Conservation (phyloP, 148 eudicot species). For the Polygonum aviculare region DNA sequence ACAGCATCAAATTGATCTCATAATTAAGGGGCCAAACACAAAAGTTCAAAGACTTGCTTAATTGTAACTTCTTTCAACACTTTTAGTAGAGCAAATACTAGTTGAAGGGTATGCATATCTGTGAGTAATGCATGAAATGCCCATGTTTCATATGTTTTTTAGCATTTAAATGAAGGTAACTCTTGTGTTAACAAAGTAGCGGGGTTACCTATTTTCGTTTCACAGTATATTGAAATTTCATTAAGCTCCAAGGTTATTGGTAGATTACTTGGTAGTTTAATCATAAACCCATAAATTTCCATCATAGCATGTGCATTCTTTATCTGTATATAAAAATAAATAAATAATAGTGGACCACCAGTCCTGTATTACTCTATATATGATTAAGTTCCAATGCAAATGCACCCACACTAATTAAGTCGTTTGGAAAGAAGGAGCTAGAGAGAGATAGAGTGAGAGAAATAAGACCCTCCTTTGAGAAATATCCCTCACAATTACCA, state of each 20-base stretch:
- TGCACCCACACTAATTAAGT: neutral
- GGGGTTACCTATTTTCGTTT: neutral
- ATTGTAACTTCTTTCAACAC: no score
- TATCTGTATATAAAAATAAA: neutral
- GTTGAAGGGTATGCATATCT: no score
- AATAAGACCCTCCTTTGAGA: slow-evolving; percentile 9
- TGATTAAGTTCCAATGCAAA: neutral
- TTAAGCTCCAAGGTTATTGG: neutral
- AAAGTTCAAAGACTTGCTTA: no score
- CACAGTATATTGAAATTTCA: neutral
- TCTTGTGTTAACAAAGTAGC: neutral
- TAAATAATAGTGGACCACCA: neutral
- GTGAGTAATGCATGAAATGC: no score
- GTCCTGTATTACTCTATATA: neutral
- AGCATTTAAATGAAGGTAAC: no score
- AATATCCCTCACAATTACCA: slow-evolving; percentile 2
- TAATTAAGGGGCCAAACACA: no score
- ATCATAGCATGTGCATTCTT: neutral
- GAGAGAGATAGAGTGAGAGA: neutral
- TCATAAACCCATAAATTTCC: neutral
- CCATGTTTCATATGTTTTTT: no score
- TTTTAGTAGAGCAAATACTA: no score
- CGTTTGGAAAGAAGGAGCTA: neutral
- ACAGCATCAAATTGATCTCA: no score
- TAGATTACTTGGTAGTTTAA: neutral